phyloP scores from a whole-genome alignment of 345 rosid species.

The Cardamine chenopodiifolia region DNA sequence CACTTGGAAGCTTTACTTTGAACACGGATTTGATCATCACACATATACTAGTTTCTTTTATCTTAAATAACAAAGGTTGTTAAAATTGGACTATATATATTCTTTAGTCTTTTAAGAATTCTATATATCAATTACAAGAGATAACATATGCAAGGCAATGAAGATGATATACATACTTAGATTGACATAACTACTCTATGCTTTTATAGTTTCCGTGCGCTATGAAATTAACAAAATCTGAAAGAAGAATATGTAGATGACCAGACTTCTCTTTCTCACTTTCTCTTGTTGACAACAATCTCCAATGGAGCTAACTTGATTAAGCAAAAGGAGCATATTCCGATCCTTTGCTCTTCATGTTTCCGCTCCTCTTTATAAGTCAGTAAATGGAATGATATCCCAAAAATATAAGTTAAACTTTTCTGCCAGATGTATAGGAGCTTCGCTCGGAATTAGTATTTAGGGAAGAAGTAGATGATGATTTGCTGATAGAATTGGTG shows the following conservation, averaged over 20 bases:
- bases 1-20: not conserved
- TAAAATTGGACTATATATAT: not conserved
- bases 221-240: not conserved
- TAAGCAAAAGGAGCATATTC: not conserved
- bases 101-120: not conserved
- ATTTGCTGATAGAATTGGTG: conserved; percentile 63
- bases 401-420: conserved; percentile 47
- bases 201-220: not conserved
- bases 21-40: too few species aligned
- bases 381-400: not conserved
- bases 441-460: conserved; percentile 37
- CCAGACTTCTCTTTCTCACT: conserved; percentile 5
- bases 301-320: conserved; percentile 5
- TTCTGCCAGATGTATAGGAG: conserved; percentile 55
- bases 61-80: not conserved
- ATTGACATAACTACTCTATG: conserved; percentile 6
- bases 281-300: conserved; percentile 11
- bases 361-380: not conserved
- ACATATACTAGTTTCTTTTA: too few species aligned
- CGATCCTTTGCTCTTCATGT: not conserved
- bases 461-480: conserved; percentile 44
- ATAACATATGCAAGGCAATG: not conserved
- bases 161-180: conserved; percentile 24
- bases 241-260: conserved; percentile 1
- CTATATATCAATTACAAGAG: conserved; percentile 21